Evolutionary conservation across 2,329 filamentous ascomycete species (phyloP).

Genomic region (Chaetomium olivaceum): DNA sequence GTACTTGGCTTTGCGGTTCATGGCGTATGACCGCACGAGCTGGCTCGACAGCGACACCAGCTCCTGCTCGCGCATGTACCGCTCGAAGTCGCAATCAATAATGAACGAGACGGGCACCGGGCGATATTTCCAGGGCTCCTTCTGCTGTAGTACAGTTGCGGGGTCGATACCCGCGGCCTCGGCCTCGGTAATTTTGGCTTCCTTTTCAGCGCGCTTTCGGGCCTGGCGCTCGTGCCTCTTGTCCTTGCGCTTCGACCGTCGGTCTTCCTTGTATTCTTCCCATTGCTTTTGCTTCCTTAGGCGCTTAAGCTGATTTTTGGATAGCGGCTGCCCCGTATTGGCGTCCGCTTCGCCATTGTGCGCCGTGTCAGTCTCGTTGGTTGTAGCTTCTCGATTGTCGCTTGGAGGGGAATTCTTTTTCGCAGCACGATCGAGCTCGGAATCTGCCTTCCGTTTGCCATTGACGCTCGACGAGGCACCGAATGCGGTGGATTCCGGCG

Average conservation of each 20-base stretch:
- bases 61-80: conserved; percentile 85
- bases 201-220: conserved; percentile 52
- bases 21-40: conserved; percentile 84
- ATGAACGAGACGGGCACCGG: conserved; percentile 76
- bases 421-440: conserved; percentile 27
- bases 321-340: conserved; percentile 48
- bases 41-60: conserved; percentile 79
- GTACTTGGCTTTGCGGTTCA: conserved; percentile 71
- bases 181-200: conserved; percentile 50
- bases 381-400: conserved; percentile 9
- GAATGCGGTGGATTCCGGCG: neutral
- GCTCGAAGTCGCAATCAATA: conserved; percentile 89
- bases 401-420: conserved; percentile 23
- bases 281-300: conserved; percentile 69
- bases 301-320: conserved; percentile 86
- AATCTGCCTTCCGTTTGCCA: conserved; percentile 33
- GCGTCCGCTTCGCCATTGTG: conserved; percentile 10
- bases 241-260: conserved; percentile 56
- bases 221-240: conserved; percentile 52
- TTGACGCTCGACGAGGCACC: conserved; percentile 11
- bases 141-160: conserved; percentile 32
- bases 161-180: conserved; percentile 47
- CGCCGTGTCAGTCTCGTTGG: neutral
- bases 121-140: conserved; percentile 40
- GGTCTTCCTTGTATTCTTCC: conserved; percentile 68